phyloP scores from a whole-genome alignment of 495 filamentous ascomycete genomes.

The Cercophora sp. region DNA sequence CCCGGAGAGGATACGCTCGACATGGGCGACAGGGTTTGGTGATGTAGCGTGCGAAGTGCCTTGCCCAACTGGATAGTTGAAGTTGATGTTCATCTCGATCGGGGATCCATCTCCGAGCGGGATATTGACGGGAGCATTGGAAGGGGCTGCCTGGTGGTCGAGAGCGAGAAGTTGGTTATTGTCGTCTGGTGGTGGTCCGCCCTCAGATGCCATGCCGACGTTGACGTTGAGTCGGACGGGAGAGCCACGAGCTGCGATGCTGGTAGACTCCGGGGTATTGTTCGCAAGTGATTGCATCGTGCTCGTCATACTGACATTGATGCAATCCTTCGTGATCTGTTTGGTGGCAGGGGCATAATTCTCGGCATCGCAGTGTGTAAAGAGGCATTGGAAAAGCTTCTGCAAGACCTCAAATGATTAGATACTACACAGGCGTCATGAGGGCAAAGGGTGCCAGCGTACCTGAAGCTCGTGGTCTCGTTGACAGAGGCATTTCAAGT shows the following conservation, averaged over 20 bases:
- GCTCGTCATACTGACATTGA: conserved; percentile 31
- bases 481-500: conserved; percentile 16
- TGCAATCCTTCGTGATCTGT: conserved; percentile 26
- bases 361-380: conserved; percentile 23
- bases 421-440: not conserved
- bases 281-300: conserved; percentile 4
- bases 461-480: conserved; percentile 18
- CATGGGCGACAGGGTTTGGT: conserved; percentile 8
- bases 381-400: conserved; percentile 23
- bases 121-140: not conserved
- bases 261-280: too few species aligned
- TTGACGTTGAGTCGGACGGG: conserved; percentile 1
- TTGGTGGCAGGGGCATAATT: conserved; percentile 19
- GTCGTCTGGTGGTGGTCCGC: too few species aligned
- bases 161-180: not conserved
- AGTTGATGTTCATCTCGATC: conserved; percentile 24
- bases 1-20: conserved; percentile 4
- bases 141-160: conserved; percentile 5
- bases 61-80: conserved; percentile 12
- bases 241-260: not conserved
- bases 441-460: not conserved
- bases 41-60: not conserved
- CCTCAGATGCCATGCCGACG: conserved; percentile 6
- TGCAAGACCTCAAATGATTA: conserved; percentile 3
- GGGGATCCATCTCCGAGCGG: not conserved